Evolutionary conservation across 2,329 filamentous ascomycete genomes (phyloP), one percentile per base, ranked within the genome.

Genomic region (Colletotrichum destructivum): DNA sequence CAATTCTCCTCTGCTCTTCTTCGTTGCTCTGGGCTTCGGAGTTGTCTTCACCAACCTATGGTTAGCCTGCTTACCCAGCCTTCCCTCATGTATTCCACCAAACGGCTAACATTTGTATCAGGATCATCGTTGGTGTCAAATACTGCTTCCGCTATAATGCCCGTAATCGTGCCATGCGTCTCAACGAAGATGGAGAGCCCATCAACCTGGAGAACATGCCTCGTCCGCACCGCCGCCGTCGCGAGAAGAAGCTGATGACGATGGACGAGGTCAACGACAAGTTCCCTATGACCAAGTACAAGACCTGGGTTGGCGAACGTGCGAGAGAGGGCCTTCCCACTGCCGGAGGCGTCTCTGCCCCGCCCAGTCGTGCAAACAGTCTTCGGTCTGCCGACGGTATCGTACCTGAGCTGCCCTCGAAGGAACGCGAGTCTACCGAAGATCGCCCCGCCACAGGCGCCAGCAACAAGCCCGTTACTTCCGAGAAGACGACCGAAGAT

Each of bases 81-180:
- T 38, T n/a, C 21, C n/a, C 2, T 60, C 31, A 21, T 38, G 2
- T 26, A 18, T 3, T 11, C 7, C 13, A 23, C 21, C 61, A 47
- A 47, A n/a, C 38, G 35, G 42, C 55, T 69, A 73, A 71, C 40
- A 23, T 12, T 76, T 81, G 76, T 81, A 75, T 64, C 78, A 99
- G 96, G 96, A 99, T 99, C 78, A 99, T 99, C 77, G 96, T 99
- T 73, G 96, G 96, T 76, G 96, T 99, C 73, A 99, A 99, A 85
- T 99, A 99, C 83, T 99, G 96, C 84, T 99, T 99, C 84, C 90
- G 96, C 77, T 98, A 99, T 82, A 98, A 98, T 82, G 95, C 96
- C 76, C 92, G 96, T 71, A 97, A 97, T 79, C 92, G 96, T 62
- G 91, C 92, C 73, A 85, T 94, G 78, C 91, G 94, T 85, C 89